Conservation (phyloP, 768 basidiomycete species). For the Auricularia sp. region DNA sequence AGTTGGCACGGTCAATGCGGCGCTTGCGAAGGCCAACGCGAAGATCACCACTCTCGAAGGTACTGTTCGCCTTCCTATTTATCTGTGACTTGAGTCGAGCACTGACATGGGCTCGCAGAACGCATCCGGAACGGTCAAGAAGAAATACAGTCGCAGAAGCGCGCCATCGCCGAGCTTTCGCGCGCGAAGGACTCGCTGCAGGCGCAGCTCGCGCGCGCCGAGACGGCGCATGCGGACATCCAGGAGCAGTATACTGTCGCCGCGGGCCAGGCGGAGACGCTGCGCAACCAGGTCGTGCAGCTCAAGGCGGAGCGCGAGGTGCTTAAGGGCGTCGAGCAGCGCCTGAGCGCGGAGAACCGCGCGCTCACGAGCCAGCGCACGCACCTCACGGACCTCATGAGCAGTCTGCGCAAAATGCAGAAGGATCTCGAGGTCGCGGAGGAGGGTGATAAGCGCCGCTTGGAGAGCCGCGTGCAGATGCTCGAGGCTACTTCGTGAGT, state of each 20-base stretch:
- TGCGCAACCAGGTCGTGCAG: conserved; percentile 79
- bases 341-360: conserved; percentile 81
- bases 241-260: conserved; percentile 54
- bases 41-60: conserved; percentile 72
- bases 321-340: conserved; percentile 78
- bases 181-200: conserved; percentile 5
- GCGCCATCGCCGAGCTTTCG: conserved; percentile 5
- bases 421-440: background rate
- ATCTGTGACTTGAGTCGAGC: background rate
- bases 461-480: conserved; percentile 72
- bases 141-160: conserved; percentile 6
- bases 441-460: conserved; percentile 60
- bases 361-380: conserved; percentile 70
- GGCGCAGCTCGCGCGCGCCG: conserved; percentile 50
- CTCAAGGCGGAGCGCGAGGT: conserved; percentile 89
- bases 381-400: conserved; percentile 77
- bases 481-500: conserved; percentile 34
- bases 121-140: conserved; percentile 15
- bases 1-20: conserved; percentile 49
- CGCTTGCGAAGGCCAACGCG: conserved; percentile 75
- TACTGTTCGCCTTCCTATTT: conserved; percentile 22
- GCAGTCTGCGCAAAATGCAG: conserved; percentile 33
- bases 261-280: conserved; percentile 56
- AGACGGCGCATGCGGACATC: conserved; percentile 63
- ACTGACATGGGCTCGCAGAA: conserved; percentile 13